Percentiles rank a stretch among this genome's conserved stretches.
Conservation (phyloP, 2,329 filamentous ascomycete genomes). For the Raffaelea arxii region DNA sequence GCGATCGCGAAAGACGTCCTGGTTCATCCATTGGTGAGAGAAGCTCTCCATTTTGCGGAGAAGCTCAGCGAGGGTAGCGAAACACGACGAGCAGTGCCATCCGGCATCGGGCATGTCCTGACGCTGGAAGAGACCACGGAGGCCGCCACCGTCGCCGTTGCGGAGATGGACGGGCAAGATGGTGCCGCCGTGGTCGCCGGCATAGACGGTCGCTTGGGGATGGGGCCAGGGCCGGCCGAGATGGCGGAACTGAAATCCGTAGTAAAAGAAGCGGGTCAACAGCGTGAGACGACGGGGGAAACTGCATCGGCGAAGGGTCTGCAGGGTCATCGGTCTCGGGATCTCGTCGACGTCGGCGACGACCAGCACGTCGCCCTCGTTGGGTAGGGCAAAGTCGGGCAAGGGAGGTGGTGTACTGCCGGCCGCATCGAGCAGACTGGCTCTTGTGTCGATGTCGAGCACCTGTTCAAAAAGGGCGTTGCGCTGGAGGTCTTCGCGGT, state of each 20-base stretch:
- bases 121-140: constrained; percentile 17
- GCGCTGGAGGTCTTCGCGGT: constrained; percentile 38
- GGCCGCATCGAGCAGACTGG: background rate
- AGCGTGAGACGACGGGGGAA: constrained; percentile 45
- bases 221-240: constrained; percentile 40
- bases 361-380: constrained; percentile 43
- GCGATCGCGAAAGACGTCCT: constrained; percentile 34
- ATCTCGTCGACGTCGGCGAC: constrained; percentile 55
- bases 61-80: constrained; percentile 44
- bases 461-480: constrained; percentile 49
- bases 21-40: constrained; percentile 44
- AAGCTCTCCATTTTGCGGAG: constrained; percentile 47
- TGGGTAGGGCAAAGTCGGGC: constrained; percentile 21
- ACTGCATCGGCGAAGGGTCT: constrained; percentile 37
- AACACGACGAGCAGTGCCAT: constrained; percentile 57
- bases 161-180: constrained; percentile 45
- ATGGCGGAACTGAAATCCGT: constrained; percentile 45
- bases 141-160: constrained; percentile 29
- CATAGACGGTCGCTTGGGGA: constrained; percentile 47
- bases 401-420: no score
- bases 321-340: constrained; percentile 38
- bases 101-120: constrained; percentile 38
- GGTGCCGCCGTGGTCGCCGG: constrained; percentile 34
- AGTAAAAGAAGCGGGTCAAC: constrained; percentile 44
- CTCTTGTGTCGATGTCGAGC: constrained; percentile 20